Evolutionary conservation across 805 yeast genomes (phyloP).

Genomic region (Clavispora vitiphila): DNA sequence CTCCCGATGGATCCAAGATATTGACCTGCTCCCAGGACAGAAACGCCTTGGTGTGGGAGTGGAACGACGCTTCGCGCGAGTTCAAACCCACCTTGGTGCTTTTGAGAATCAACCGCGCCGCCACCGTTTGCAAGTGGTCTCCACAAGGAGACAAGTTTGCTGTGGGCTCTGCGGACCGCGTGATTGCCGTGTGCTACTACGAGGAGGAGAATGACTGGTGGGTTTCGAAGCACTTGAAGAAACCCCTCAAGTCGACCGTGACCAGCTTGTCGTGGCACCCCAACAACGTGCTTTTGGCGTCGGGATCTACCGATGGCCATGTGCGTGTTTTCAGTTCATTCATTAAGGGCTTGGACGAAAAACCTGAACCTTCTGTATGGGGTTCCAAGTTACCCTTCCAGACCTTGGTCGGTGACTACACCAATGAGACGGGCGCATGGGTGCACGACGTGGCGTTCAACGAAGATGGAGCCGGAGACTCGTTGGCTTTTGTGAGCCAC

Average conservation of each 20-base stretch:
- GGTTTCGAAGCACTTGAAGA: slow-evolving; percentile 96
- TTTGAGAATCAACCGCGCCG: slow-evolving; percentile 90
- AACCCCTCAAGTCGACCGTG: slow-evolving; percentile 86
- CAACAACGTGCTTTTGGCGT: slow-evolving; percentile 79
- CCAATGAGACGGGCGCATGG: slow-evolving; percentile 75
- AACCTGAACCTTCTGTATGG: slow-evolving; percentile 82
- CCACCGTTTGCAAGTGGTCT: slow-evolving; percentile 92
- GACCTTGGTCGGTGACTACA: slow-evolving; percentile 78
- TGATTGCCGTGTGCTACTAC: slow-evolving; percentile 92
- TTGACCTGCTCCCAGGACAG: slow-evolving; percentile 98
- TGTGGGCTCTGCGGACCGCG: slow-evolving; percentile 92
- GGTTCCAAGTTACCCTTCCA: slow-evolving; percentile 94
- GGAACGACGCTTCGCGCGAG: slow-evolving; percentile 50
- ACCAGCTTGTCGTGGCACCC: slow-evolving; percentile 89
- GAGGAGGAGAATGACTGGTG: slow-evolving; percentile 98
- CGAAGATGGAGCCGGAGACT: slow-evolving; percentile 57
- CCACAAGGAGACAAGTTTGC: slow-evolving; percentile 95
- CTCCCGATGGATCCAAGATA: slow-evolving; percentile 72
- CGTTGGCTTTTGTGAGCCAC: slow-evolving; percentile 77
- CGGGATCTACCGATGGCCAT: slow-evolving; percentile 93
- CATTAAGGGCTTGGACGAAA: slow-evolving; percentile 81
- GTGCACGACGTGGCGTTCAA: slow-evolving; percentile 86
- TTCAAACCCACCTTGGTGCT: slow-evolving; percentile 87
- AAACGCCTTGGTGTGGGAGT: slow-evolving; percentile 94
- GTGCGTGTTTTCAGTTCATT: slow-evolving; percentile 85